Base-by-base conservation (phyloP, 441 rosid genomes). In the Croton setiger region DNA sequence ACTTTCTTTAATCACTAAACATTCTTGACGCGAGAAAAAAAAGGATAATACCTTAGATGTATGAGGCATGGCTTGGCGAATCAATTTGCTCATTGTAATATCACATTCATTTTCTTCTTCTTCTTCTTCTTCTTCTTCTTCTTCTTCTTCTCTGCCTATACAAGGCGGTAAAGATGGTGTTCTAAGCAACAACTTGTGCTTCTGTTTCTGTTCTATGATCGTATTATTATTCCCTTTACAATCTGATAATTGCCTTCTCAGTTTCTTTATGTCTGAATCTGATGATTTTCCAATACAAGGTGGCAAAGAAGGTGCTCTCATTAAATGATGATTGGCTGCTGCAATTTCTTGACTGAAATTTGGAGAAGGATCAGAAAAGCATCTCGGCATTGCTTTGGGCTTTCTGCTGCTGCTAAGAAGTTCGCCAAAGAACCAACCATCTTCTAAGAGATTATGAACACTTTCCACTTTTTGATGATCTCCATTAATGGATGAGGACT, bases 371-470 rank as follows among this genome's bases (percentile, higher is more conserved):
- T 91, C 94, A 72, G 96, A 89, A 65, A 73, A 83, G 71, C 92
- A 85, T 72, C 94, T 86, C 13, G 70, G 65, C 86, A 78, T 85
- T 55, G 59, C 2, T 76, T 64, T 81, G 8, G 70, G 63, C 31
- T 71, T 76, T 20, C 72, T 70, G 31, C 63, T 64, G 49, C 72
- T 70, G 31, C 63, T 64, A 53, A 85, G 80, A 67, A 85, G 70
- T 74, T 79, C 84, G 13, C 81, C 87, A 69, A 81, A 92, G 84
- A 88, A 92, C 96, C 98, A 89, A 60, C 77, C 79, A 63, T 89
- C 88, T 51, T 92, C 91, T 21, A 87, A 74, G 17, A 89, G 91
- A 72, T 81, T 77, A 73, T 78, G 77, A 37, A 88, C 82, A 59
- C 76, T 75, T 67, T 84, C 87, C 20, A 60, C 69, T 52, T 73